These are phyloP conservation scores for Trichoderma erinaceum DNA, from an alignment of 495 filamentous ascomycete genomes.

Conservation along the genomic window DNA sequence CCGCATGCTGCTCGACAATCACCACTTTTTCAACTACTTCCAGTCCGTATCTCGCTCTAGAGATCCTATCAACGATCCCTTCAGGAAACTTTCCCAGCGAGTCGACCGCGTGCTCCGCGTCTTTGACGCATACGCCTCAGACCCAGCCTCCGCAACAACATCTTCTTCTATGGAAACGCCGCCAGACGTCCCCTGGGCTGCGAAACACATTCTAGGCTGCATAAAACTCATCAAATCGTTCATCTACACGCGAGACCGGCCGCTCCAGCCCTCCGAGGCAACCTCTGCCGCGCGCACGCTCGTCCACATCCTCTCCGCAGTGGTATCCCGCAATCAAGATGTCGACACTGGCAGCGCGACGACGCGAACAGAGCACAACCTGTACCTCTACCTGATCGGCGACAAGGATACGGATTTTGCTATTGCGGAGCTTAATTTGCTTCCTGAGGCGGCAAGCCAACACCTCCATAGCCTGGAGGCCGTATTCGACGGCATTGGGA, in stretches of 20 bases:
- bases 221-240: slow-evolving; percentile 30
- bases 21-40: slow-evolving; percentile 39
- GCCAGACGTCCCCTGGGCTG: slow-evolving; percentile 33
- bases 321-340: slow-evolving; percentile 29
- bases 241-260: slow-evolving; percentile 30
- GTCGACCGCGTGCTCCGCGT: slow-evolving; percentile 34
- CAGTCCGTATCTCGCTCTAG: slow-evolving; percentile 31
- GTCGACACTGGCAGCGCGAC: slow-evolving; percentile 22
- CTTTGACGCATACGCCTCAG: slow-evolving; percentile 28
- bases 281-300: slow-evolving; percentile 36
- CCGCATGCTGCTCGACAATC: slow-evolving; percentile 40
- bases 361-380: slow-evolving; percentile 27
- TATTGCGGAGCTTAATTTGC: slow-evolving; percentile 30
- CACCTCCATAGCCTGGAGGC: slow-evolving; percentile 30
- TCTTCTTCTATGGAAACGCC: slow-evolving; percentile 21
- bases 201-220: slow-evolving; percentile 30
- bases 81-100: slow-evolving; percentile 34
- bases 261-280: slow-evolving; percentile 29
- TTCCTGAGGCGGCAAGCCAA: slow-evolving; percentile 34
- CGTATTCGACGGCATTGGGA: slow-evolving; percentile 20
- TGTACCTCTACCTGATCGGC: slow-evolving; percentile 36
- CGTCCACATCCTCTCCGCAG: slow-evolving; percentile 35
- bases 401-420: slow-evolving; percentile 33
- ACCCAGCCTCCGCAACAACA: slow-evolving; percentile 18
- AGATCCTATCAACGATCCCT: slow-evolving; percentile 35